Base-by-base conservation (phyloP, 352 stramenopile species). In the Peronosclerospora sorghi region DNA sequence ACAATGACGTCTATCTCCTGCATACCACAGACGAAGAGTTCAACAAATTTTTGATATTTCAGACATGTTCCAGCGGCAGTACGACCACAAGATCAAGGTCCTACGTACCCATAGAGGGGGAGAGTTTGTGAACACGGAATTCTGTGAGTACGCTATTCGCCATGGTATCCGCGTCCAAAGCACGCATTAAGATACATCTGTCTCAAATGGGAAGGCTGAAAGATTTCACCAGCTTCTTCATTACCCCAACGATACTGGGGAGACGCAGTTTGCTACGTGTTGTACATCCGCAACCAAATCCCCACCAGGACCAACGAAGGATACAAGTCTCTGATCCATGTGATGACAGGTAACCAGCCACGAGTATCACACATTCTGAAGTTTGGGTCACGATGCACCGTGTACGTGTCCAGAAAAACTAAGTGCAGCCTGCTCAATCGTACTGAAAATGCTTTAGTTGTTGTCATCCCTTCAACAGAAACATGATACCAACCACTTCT, bases 31-130 rank as follows among this genome's bases (percentile, higher is more conserved):
- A 40, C 15, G 27, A 51, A 14, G 18, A 26, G 13, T 40, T 40
- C 18, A 29, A 51, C 14, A 8, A 37, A 0, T 51, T 44, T 10
- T 24, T 36, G 19, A 6, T 30, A 18, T 51, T 38, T 20, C 14
- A 26, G 39, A 44, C n/a, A 27, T 38, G n/a, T 51, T 51, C 24
- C 44, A 43, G 18, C 35, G 21, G 14, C 42, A 42, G 12, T 42
- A 49, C 23, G 29, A 47, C 41, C 5, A 15, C 3, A 34, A 9
- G 21, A 36, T 48, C n/a, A 40, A 48, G 20, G 18, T 36, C 2
- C 3, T 48, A n/a, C 29, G 29, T 14, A 48, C 18, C 0, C 19
- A 48, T 34, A 20, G 18, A 5, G 41, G 41, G 4, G n/a, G 21
- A 21, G 32, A 48, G 13, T 41, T 48, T 12, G 5, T 41, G 4